Evolutionary conservation across 352 stramenopile species (phyloP).

Genomic region (Ochromonadaceae sp.): DNA sequence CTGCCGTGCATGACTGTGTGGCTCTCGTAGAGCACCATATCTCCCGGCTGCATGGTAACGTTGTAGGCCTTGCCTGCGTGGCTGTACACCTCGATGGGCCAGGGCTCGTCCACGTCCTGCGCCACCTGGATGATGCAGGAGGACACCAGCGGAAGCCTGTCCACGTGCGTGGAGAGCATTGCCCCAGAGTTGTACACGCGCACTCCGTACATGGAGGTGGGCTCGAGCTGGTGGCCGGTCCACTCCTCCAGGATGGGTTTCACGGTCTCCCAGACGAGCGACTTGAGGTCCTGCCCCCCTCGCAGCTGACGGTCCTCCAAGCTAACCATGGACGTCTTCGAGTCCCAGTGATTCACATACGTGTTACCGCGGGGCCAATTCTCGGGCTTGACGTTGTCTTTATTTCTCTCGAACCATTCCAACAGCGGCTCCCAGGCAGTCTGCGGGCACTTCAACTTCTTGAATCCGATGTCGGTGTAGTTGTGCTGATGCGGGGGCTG

Average conservation of each 20-base stretch:
- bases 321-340: slow-evolving; percentile 43
- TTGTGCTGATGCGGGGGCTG: slow-evolving; percentile 25
- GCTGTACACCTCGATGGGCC: slow-evolving; percentile 58
- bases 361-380: slow-evolving; percentile 26
- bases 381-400: slow-evolving; percentile 20
- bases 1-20: slow-evolving; percentile 30
- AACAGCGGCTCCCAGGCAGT: slow-evolving; percentile 15
- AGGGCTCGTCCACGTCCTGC: slow-evolving; percentile 55
- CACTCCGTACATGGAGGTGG: slow-evolving; percentile 45
- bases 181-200: slow-evolving; percentile 34
- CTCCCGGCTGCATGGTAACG: slow-evolving; percentile 49
- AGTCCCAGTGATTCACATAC: slow-evolving; percentile 44
- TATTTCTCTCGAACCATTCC: slow-evolving; percentile 24
- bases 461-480: slow-evolving; percentile 30
- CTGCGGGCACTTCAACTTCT: slow-evolving; percentile 21
- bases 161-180: slow-evolving; percentile 37
- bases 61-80: slow-evolving; percentile 53
- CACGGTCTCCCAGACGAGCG: slow-evolving; percentile 34
- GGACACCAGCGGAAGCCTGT: slow-evolving; percentile 44
- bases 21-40: slow-evolving; percentile 64
- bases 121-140: slow-evolving; percentile 55
- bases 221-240: slow-evolving; percentile 46
- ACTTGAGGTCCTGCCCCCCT: slow-evolving; percentile 27
- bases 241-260: slow-evolving; percentile 46
- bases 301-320: slow-evolving; percentile 33